Base-by-base conservation (phyloP, 2,329 filamentous ascomycete genomes). In the Aschersonia sp. region DNA sequence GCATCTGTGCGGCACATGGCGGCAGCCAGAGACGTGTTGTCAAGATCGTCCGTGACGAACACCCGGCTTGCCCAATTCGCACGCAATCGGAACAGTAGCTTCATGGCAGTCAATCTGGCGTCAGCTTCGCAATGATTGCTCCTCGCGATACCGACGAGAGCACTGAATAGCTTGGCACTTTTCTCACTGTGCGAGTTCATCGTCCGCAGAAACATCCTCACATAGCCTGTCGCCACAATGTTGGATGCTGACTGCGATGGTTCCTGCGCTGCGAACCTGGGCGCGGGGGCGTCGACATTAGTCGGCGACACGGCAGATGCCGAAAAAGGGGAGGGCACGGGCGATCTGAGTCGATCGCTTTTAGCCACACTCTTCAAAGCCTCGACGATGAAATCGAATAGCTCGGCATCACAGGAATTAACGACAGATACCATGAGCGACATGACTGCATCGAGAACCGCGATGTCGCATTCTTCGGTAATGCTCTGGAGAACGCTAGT, bases 11-110 rank as follows among this genome's bases (percentile, higher is more conserved):
- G 80, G 54, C 79, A 83, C 8, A 95, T 68, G 6, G 82, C 74
- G 12, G 79, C 74, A 31, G 88, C 86, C 30, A 95, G 69, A 47
- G 78, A 79, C 53, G 83, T 78, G 31, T 80, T 83, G 59, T 94
- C 87, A 2, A 83, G 78, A 32, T 78, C 75, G 35, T 76, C 66
- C 6, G 79, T 79, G 47, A 95, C 69, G 49, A 83, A 87, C 4
- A 96, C 75, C 43, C 81, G 76, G 54, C 89, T 79, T 8, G 83
- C 79, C 60, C 84, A 87, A 63, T 95, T 87, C 29, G 87, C 87
- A 50, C 89, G 78, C 32, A 96, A 68, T 42, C 89, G 79, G 60
- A 94, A 90, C 2, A 96, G 68, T 42, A 90, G 66, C 57, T 86
- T 87, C 70, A 89, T 78, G 2, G 83, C 81, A 10, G 80, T 81